Conservation (phyloP, 106 monocot species). For the Chionographis japonica region DNA sequence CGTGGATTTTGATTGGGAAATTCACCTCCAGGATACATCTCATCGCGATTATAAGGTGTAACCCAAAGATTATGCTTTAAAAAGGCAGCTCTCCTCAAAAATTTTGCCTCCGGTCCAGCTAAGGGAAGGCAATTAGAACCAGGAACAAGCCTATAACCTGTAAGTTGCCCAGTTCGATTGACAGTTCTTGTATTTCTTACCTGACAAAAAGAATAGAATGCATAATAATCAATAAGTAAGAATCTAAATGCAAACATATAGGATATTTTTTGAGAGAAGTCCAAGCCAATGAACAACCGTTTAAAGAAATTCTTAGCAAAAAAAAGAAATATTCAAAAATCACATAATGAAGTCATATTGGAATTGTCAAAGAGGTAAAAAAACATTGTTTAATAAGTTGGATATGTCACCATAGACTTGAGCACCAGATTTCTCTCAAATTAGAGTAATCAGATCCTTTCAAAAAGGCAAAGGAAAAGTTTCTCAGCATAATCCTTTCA, state of each 20-base stretch:
- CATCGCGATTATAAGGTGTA: constrained; percentile 78
- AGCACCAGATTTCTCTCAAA: too few relatives aligned
- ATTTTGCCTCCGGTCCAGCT: constrained; percentile 80
- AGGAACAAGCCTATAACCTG: constrained; percentile 86
- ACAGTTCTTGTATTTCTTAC: constrained; percentile 95
- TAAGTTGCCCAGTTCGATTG: constrained; percentile 89
- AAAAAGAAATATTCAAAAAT: too few relatives aligned
- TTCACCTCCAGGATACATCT: constrained; percentile 95
- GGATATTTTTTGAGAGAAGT: too few relatives aligned
- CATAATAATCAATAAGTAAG: background rate
- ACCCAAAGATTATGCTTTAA: constrained; percentile 99
- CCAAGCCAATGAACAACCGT: too few relatives aligned
- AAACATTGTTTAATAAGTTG: too few relatives aligned
- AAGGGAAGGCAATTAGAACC: constrained; percentile 92
- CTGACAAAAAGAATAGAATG: constrained; percentile 24
- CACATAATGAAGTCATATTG: too few relatives aligned
- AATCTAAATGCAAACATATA: background rate
- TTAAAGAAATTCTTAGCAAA: too few relatives aligned
- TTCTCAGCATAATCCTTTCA: too few relatives aligned
- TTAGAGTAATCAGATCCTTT: too few relatives aligned
- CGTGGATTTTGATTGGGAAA: constrained; percentile 99
- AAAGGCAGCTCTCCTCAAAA: constrained; percentile 91
- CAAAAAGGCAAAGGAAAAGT: too few relatives aligned
- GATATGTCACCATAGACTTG: too few relatives aligned
- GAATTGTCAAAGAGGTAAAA: too few relatives aligned